Evolutionary conservation across 1,139 yeast genomes (phyloP), one percentile per base, ranked within the genome.

Genomic region (Citeromyces hawaiiensis): DNA sequence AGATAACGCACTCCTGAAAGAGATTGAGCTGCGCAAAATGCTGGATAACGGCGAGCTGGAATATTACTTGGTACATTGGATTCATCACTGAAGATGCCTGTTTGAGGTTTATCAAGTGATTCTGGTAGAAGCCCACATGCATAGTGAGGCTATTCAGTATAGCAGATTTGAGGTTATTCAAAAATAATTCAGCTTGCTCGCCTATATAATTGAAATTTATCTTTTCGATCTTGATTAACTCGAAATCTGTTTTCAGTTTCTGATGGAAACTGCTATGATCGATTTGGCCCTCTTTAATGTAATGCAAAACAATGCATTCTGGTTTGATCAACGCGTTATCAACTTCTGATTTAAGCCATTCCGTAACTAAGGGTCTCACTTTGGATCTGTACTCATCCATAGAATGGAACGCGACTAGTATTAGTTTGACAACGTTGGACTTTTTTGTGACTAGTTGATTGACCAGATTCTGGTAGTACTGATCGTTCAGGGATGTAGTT

Each of bases 361-460:
- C 94, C 40, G 70, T 68, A 25, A 88, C 72, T 49, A 86, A 64
- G 1, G 94, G 94, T 38, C 98, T 69, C 0, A 81, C 87, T 48
- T 80, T 83, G 1, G 80, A 60, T 47, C 94, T 67, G 56, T 91
- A 91, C 2, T 73, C 72, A 14, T 88, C 97, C 33, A 77, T 57
- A 36, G 71, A 73, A 8, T 75, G 77, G 44, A 80, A 72, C 43
- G 71, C 70, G 6, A 91, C 68, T 44, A 88, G 70, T 64, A 88
- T 79, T 13, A 87, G 51, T 44, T 83, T 71, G 34, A 82, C 60
- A 47, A 80, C 77, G n/a, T 67, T 62, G 9, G 62, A 58, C 35
- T 43, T 39, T 7, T 44, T 45, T 19, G 31, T 11, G 15, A 29
- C 15, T n/a, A 29, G 9, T 14, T 11, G 15, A 9, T 9, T 29